Base-by-base conservation (phyloP, 305 asterid genomes). In the Fraxinus angustifolia region DNA sequence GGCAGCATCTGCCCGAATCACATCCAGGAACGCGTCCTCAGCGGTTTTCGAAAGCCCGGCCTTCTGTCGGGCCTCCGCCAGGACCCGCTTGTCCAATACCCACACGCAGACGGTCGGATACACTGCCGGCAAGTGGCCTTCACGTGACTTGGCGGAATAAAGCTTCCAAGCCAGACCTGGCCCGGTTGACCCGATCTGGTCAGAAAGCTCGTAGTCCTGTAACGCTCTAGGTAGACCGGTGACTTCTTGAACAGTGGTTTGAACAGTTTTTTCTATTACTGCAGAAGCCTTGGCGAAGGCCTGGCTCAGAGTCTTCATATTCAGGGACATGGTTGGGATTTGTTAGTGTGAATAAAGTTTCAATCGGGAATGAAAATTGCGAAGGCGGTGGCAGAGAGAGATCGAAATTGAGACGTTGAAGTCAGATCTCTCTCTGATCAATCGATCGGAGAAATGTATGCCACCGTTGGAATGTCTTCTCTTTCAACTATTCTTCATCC, bases 131-230 rank as follows among this genome's bases (percentile, higher is more conserved):
- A 81, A 65, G 81, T 87, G 92, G 8, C 94, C 90, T 36, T 90
- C 97, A 3, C 98, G 94, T 6, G 98, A 88, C 91, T 86, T 96
- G 80, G 95, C 98, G 45, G 92, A 83, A 87, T 90, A 96, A 81
- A 96, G 87, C 87, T 96, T 96, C 99, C 98, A 96, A 42, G 90
- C 93, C 38, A 94, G 87, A 28, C 93, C 99, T 3, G 97, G 99
- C 5, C 99, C 98, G 1, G 98, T 97, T 26, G 99, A 93, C 16
- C 96, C 99, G 96, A 96, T 92, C 94, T 94, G 99, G 82, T 94
- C 93, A 65, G 84, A 68, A 79, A 96, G 88, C 4, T 91, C 90
- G 88, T 94, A 94, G 86, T 96, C 99, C 87, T 94, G 98, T 84
- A 94, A 87, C 72, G 98, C 88, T 60, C 88, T 89, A 31, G 98